phyloP scores from a whole-genome alignment of 306 rosid species.

The Hippophae tibetana region DNA sequence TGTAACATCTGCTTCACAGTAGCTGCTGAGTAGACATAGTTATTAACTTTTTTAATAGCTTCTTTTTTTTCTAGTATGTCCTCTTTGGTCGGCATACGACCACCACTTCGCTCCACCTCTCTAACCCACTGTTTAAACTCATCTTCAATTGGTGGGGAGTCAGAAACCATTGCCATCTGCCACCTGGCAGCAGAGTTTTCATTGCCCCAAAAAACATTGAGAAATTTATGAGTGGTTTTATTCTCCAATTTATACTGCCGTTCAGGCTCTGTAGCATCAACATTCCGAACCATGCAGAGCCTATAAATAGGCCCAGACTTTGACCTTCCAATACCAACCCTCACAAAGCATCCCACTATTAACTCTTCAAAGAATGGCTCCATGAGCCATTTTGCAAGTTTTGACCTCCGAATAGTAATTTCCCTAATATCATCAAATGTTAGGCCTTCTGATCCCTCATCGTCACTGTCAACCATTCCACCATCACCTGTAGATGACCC shows the following conservation, averaged over 20 bases:
- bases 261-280: constrained; percentile 73
- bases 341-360: constrained; percentile 88
- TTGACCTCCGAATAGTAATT: constrained; percentile 71
- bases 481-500: constrained; percentile 51
- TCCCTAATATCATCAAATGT: constrained; percentile 71
- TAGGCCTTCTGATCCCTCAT: constrained; percentile 57
- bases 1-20: constrained; percentile 86
- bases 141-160: constrained; percentile 64
- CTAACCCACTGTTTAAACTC: constrained; percentile 84
- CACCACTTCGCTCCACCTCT: constrained; percentile 79
- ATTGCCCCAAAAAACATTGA: constrained; percentile 88
- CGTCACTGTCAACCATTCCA: constrained; percentile 71
- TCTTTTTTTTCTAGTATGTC: constrained; percentile 55
- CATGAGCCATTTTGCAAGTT: constrained; percentile 84
- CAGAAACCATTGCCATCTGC: constrained; percentile 98
- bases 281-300: constrained; percentile 83
- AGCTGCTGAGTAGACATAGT: constrained; percentile 81
- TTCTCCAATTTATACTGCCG: constrained; percentile 70
- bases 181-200: constrained; percentile 87
- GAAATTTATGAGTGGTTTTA: constrained; percentile 66
- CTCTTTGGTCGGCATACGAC: constrained; percentile 58
- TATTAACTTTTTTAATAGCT: constrained; percentile 55
- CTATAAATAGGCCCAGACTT: constrained; percentile 69
- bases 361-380: constrained; percentile 96
- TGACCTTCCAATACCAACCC: constrained; percentile 93